Percentiles rank a stretch among this genome's conserved stretches.
phyloP scores from a whole-genome alignment of 148 eudicot genomes.

The Bassia scoparia region DNA sequence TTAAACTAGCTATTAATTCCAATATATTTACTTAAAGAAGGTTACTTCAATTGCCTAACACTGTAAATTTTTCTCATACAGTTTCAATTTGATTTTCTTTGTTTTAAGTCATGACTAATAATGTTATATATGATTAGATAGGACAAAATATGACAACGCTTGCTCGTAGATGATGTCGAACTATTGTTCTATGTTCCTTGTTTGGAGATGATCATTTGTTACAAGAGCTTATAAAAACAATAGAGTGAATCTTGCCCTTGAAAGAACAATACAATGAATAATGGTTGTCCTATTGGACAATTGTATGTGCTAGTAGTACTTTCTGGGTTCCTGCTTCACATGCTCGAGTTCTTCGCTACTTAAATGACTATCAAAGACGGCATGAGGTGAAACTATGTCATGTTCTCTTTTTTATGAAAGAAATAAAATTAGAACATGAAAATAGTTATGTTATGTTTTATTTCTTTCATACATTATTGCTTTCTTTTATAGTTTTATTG shows the following conservation, averaged over 20 bases:
- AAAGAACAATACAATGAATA: no score
- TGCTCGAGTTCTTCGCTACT: slow-evolving; percentile 34
- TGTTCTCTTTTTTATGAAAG: background rate
- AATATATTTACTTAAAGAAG: slow-evolving; percentile 28
- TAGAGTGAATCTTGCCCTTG: no score
- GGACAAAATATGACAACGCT: no score
- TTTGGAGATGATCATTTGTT: no score
- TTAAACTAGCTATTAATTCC: slow-evolving; percentile 1
- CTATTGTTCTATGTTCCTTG: no score
- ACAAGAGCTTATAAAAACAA: no score
- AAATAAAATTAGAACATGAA: no score
- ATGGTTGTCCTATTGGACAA: slow-evolving; percentile 31
- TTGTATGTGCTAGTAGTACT: slow-evolving; percentile 40
- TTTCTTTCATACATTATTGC: no score
- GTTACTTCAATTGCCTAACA: slow-evolving; percentile 11
- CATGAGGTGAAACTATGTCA: slow-evolving; percentile 34
- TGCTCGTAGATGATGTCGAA: no score
- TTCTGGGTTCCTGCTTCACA: slow-evolving; percentile 50
- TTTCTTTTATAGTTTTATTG: no score
- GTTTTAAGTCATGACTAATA: slow-evolving; percentile 23
- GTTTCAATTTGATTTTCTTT: background rate
- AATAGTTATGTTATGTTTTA: no score
- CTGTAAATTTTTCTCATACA: background rate
- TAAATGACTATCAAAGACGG: slow-evolving; percentile 37
- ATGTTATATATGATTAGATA: no score